A percentile compares a stretch with the other conserved stretches of the same genome.
These are phyloP conservation scores for Cylindrodendrum hubeiense DNA, from an alignment of 2,329 filamentous ascomycete genomes.

Conservation along the genomic window DNA sequence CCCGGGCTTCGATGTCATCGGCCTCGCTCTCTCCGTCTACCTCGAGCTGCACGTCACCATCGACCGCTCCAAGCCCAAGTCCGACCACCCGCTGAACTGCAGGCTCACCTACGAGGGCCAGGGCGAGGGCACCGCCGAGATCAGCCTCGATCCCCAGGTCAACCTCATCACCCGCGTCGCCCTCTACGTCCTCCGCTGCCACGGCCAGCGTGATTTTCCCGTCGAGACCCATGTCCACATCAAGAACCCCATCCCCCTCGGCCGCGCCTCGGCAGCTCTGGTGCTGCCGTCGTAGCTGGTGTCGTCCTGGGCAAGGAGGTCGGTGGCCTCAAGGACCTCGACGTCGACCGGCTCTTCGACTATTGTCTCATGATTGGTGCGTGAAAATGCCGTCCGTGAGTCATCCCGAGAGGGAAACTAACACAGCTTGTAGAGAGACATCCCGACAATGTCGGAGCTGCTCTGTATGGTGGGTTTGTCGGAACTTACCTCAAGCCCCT, in stretches of 20 bases:
- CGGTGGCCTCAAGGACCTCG: slow-evolving; percentile 79
- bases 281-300: slow-evolving; percentile 93
- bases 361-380: slow-evolving; percentile 96
- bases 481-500: slow-evolving; percentile 96
- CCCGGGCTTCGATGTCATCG: slow-evolving; percentile 97
- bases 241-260: slow-evolving; percentile 93
- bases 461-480: slow-evolving; percentile 95
- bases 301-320: slow-evolving; percentile 94
- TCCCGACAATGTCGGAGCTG: slow-evolving; percentile 94
- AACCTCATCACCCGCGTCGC: slow-evolving; percentile 96
- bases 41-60: slow-evolving; percentile 89
- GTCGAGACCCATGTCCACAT: slow-evolving; percentile 91
- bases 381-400: slow-evolving; percentile 32
- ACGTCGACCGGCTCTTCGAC: slow-evolving; percentile 87
- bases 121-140: slow-evolving; percentile 76
- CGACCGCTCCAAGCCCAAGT: slow-evolving; percentile 66
- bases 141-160: slow-evolving; percentile 84
- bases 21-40: slow-evolving; percentile 92
- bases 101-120: slow-evolving; percentile 90
- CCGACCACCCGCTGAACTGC: slow-evolving; percentile 82
- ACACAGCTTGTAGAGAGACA: slow-evolving; percentile 73
- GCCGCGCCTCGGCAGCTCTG: slow-evolving; percentile 92
- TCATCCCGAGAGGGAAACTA: slow-evolving; percentile 12
- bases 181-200: slow-evolving; percentile 93
- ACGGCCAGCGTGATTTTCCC: slow-evolving; percentile 88